phyloP scores from a whole-genome alignment of 192 early-diverging fungal species.

The Coemansia asiatica region DNA sequence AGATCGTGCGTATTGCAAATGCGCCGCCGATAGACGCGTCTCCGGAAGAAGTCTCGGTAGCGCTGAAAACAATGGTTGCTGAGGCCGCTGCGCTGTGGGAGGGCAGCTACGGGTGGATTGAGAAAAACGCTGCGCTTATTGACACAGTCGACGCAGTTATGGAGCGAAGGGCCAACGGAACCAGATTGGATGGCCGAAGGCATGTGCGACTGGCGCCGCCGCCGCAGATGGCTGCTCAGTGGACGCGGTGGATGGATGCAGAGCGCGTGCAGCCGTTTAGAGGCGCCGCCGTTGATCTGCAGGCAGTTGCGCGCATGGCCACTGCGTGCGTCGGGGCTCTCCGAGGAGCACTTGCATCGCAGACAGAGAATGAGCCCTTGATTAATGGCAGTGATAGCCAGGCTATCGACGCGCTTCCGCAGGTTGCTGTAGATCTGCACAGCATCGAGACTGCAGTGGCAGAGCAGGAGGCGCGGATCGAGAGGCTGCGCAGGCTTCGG shows the following conservation, averaged over 20 bases:
- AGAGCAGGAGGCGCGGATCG: constrained; percentile 23
- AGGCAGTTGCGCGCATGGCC: constrained; percentile 39
- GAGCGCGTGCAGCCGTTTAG: constrained; percentile 23
- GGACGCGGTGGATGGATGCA: constrained; percentile 42
- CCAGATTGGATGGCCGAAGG: constrained; percentile 24
- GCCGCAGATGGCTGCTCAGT: constrained; percentile 32
- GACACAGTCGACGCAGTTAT: constrained; percentile 25
- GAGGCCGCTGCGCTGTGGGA: constrained; percentile 37
- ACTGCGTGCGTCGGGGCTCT: constrained; percentile 26
- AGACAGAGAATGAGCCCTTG: background rate
- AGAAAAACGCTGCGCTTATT: constrained; percentile 4
- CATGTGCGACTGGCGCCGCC: constrained; percentile 41
- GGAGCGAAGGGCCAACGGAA: constrained; percentile 28
- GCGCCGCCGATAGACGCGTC: constrained; percentile 27
- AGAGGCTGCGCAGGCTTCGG: constrained; percentile 25
- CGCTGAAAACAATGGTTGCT: constrained; percentile 10
- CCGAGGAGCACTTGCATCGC: constrained; percentile 11
- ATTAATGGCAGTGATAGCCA: background rate
- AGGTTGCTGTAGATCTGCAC: background rate
- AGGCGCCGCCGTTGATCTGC: constrained; percentile 31
- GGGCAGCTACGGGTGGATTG: constrained; percentile 34
- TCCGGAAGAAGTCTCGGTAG: constrained; percentile 13
- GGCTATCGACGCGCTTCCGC: constrained; percentile 4
- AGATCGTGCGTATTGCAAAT: constrained; percentile 3
- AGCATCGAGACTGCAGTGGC: constrained; percentile 8